Conservation (phyloP, 2,329 filamentous ascomycete species). For the Xylariales sp. region DNA sequence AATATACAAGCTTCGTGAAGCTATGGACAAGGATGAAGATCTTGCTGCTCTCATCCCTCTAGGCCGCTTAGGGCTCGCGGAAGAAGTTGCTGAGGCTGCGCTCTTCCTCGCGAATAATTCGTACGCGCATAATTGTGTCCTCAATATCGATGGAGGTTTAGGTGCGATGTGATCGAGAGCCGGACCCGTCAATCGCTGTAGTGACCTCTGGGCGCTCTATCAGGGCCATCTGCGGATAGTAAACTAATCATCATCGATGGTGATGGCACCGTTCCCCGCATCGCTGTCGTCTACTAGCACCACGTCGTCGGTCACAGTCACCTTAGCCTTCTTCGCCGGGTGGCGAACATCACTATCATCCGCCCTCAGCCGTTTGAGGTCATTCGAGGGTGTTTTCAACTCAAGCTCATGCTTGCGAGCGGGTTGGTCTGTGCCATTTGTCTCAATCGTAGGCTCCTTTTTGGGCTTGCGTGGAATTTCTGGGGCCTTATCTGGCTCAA, state of each 20-base stretch:
- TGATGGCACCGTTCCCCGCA: slow-evolving; percentile 68
- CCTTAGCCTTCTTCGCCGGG: slow-evolving; percentile 63
- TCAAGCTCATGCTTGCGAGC: slow-evolving; percentile 57
- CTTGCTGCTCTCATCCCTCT: slow-evolving; percentile 68
- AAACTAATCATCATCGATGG: slow-evolving; percentile 69
- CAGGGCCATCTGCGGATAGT: neutral
- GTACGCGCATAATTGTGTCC: slow-evolving; percentile 87
- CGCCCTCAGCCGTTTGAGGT: slow-evolving; percentile 60
- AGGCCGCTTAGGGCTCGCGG: slow-evolving; percentile 72
- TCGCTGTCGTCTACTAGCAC: slow-evolving; percentile 64
- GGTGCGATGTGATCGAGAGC: slow-evolving; percentile 67
- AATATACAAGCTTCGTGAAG: slow-evolving; percentile 55
- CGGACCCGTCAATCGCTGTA: neutral
- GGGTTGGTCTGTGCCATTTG: slow-evolving; percentile 54
- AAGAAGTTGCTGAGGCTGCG: slow-evolving; percentile 85
- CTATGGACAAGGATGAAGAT: slow-evolving; percentile 44
- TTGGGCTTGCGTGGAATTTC: slow-evolving; percentile 67
- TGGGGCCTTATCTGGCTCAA: slow-evolving; percentile 56
- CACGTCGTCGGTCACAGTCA: slow-evolving; percentile 54
- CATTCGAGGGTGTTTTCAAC: slow-evolving; percentile 52
- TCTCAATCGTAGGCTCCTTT: slow-evolving; percentile 53
- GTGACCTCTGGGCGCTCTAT: neutral
- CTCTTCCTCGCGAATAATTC: slow-evolving; percentile 80
- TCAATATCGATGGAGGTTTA: slow-evolving; percentile 87
- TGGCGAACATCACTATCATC: slow-evolving; percentile 57